Evolutionary conservation across 805 yeast species (phyloP).

Genomic region (Starmera dryadoides): DNA sequence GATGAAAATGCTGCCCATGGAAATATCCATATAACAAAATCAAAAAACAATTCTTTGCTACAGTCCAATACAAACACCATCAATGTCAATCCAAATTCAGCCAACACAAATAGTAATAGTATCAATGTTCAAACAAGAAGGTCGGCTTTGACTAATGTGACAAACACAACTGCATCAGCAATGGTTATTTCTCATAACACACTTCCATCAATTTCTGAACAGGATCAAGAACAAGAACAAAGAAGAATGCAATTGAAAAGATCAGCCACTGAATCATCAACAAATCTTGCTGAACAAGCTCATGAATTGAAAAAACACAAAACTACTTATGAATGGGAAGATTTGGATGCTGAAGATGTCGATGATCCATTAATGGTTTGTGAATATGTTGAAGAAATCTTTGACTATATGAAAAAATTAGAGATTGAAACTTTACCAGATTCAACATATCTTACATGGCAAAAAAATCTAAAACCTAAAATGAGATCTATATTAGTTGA

Average conservation of each 20-base stretch:
- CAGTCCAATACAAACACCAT: no score
- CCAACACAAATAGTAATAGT: constrained; percentile 1
- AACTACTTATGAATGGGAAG: constrained; percentile 49
- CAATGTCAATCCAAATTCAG: neutral
- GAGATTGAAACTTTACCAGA: constrained; percentile 67
- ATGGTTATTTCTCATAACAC: no score
- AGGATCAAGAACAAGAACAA: neutral
- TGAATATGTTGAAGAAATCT: constrained; percentile 86
- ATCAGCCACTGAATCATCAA: constrained; percentile 30
- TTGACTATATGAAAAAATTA: constrained; percentile 65
- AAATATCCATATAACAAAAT: neutral
- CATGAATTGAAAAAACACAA: constrained; percentile 14
- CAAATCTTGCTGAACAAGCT: constrained; percentile 4
- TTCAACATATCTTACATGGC: constrained; percentile 29
- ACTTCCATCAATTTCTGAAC: neutral
- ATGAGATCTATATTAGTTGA: constrained; percentile 86
- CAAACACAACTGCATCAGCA: constrained; percentile 14
- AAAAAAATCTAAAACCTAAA: constrained; percentile 33
- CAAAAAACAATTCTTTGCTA: constrained; percentile 5
- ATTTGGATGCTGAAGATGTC: constrained; percentile 68
- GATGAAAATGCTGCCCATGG: neutral
- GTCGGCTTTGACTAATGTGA: constrained; percentile 21
- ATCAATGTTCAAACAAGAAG: constrained; percentile 21
- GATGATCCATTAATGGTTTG: constrained; percentile 89
- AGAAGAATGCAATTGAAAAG: constrained; percentile 35